Conservation (phyloP, 164 flowering plant genomes). For the Macadamia tetraphylla region DNA sequence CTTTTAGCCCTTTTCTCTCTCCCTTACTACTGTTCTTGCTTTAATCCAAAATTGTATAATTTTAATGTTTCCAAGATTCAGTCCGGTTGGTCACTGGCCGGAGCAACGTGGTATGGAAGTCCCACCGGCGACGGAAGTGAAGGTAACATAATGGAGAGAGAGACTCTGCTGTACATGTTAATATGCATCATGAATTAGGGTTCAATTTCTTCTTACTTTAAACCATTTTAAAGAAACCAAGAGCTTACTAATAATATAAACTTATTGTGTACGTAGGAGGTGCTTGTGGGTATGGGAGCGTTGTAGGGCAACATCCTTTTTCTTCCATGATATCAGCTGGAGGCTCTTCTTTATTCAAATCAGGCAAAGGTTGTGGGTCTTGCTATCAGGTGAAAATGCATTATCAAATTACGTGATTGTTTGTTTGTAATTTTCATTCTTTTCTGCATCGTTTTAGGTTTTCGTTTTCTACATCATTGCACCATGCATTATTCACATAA, state of each 20-base stretch:
- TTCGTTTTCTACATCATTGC: neutral
- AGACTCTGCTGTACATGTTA: neutral
- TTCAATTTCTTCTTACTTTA: too few species aligned
- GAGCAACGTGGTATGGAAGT: constrained; percentile 51
- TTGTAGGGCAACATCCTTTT: constrained; percentile 39
- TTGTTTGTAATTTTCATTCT: neutral
- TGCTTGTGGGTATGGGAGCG: constrained; percentile 61
- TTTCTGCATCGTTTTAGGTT: too few species aligned
- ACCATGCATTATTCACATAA: neutral
- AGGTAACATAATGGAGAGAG: neutral
- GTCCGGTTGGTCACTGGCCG: constrained; percentile 30
- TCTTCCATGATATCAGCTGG: constrained; percentile 34
- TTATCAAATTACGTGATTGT: neutral
- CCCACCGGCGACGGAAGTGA: constrained; percentile 31
- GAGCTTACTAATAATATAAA: neutral
- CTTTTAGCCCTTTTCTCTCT: neutral
- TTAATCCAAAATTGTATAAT: constrained; percentile 5
- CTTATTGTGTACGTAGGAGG: constrained; percentile 45
- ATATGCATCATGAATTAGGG: neutral
- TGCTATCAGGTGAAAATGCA: constrained; percentile 47
- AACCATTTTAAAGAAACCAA: neutral
- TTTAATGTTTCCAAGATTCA: constrained; percentile 10
- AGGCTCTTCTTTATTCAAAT: constrained; percentile 38
- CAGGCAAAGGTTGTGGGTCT: constrained; percentile 66
- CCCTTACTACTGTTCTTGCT: constrained; percentile 11